Evolutionary conservation across 768 basidiomycete species (phyloP).

Genomic region (Naematelia encephala): DNA sequence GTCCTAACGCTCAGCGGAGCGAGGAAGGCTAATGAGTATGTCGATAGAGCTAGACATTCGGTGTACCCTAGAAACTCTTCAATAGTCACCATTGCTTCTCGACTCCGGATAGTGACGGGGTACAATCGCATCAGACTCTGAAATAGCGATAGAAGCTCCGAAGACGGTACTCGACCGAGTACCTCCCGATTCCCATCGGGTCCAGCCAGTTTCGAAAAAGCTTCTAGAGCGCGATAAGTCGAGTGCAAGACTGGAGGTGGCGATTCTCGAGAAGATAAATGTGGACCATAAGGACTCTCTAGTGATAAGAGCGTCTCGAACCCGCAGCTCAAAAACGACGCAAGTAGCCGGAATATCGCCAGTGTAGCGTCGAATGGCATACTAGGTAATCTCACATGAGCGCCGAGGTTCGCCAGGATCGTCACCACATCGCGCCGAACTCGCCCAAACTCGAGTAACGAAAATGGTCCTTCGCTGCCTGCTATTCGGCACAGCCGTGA

Average conservation of each 20-base stretch:
- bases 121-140: constrained; percentile 73
- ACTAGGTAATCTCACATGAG: constrained; percentile 54
- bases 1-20: constrained; percentile 71
- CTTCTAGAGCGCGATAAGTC: constrained; percentile 63
- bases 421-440: constrained; percentile 74
- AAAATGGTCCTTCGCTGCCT: constrained; percentile 54
- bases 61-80: constrained; percentile 71
- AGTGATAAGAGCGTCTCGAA: constrained; percentile 52
- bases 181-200: constrained; percentile 73
- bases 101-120: constrained; percentile 75
- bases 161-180: constrained; percentile 59
- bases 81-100: constrained; percentile 53
- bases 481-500: constrained; percentile 44
- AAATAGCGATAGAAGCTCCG: constrained; percentile 63
- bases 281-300: constrained; percentile 25
- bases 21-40: constrained; percentile 83
- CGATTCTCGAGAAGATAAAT: constrained; percentile 53
- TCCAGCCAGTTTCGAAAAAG: constrained; percentile 73
- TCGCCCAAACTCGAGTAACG: constrained; percentile 66
- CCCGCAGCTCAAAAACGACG: constrained; percentile 72
- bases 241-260: constrained; percentile 59
- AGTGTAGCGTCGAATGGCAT: constrained; percentile 53
- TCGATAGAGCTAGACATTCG: constrained; percentile 72
- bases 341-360: constrained; percentile 64
- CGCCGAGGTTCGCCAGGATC: constrained; percentile 64